phyloP scores from a whole-genome alignment of 768 basidiomycete genomes.

The Leccinum barrowsii region DNA sequence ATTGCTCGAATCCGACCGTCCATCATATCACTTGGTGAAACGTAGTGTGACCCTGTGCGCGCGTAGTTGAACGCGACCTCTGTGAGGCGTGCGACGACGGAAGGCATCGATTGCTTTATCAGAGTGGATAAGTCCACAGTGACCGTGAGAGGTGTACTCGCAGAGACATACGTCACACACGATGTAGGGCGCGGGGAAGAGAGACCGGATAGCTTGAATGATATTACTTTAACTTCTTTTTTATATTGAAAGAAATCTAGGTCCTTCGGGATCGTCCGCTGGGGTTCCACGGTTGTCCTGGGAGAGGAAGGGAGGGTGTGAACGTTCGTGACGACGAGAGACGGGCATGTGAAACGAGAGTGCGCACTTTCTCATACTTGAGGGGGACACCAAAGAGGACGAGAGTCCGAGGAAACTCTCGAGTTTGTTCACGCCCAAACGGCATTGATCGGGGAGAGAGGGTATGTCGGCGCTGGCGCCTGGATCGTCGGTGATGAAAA shows the following conservation, averaged over 20 bases:
- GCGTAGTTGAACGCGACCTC: slow-evolving; percentile 60
- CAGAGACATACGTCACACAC: slow-evolving; percentile 89
- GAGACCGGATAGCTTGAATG: slow-evolving; percentile 60
- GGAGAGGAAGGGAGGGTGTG: not conserved
- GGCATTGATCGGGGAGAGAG: slow-evolving; percentile 78
- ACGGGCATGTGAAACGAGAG: not conserved
- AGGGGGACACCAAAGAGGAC: slow-evolving; percentile 92
- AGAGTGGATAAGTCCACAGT: slow-evolving; percentile 78
- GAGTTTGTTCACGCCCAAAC: slow-evolving; percentile 94
- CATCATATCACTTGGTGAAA: slow-evolving; percentile 88
- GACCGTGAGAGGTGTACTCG: slow-evolving; percentile 98
- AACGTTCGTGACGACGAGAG: not conserved
- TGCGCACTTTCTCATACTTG: slow-evolving; percentile 65
- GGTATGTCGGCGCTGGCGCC: slow-evolving; percentile 76
- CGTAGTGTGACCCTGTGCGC: slow-evolving; percentile 54
- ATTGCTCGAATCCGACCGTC: slow-evolving; percentile 91
- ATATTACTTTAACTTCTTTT: slow-evolving; percentile 27
- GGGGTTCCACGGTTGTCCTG: slow-evolving; percentile 82
- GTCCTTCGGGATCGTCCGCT: slow-evolving; percentile 86
- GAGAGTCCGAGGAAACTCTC: slow-evolving; percentile 78
- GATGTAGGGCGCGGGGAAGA: slow-evolving; percentile 57
- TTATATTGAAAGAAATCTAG: slow-evolving; percentile 36
- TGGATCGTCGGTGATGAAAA: slow-evolving; percentile 97
- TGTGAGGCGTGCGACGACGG: too few relatives aligned
- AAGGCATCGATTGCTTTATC: slow-evolving; percentile 74